Conservation (phyloP, 2,329 filamentous ascomycete genomes). For the Nemania sp. region DNA sequence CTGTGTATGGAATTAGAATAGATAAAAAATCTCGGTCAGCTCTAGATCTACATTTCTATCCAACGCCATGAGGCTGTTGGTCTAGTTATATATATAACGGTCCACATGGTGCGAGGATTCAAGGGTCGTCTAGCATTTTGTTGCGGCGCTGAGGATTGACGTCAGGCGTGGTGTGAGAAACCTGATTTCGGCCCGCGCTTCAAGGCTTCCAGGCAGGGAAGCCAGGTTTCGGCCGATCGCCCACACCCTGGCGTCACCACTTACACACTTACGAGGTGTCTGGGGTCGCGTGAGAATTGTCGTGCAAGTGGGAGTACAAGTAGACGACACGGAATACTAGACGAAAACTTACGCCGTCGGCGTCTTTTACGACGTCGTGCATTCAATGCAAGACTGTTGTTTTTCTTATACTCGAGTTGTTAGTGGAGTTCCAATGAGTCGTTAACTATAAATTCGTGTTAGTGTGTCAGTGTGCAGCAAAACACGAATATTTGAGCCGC, state of each 20-base stretch:
- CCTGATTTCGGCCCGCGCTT: constrained; percentile 23
- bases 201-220: neutral
- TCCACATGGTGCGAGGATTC: neutral
- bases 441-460: too few relatives aligned
- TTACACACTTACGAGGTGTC: constrained; percentile 7
- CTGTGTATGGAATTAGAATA: too few relatives aligned
- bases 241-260: constrained; percentile 21
- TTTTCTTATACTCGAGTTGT: neutral
- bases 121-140: neutral
- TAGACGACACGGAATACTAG: too few relatives aligned
- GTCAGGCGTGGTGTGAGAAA: constrained; percentile 25
- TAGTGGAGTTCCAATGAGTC: neutral
- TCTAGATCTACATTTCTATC: neutral
- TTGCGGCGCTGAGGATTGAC: constrained; percentile 20
- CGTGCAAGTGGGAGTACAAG: neutral
- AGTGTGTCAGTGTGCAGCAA: neutral
- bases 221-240: constrained; percentile 20
- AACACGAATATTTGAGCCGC: too few relatives aligned
- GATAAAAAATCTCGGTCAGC: neutral
- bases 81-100: constrained; percentile 14
- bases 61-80: neutral
- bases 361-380: neutral
- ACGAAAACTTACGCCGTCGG: neutral
- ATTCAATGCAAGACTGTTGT: neutral
- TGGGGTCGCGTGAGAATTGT: neutral